phyloP scores from a whole-genome alignment of 106 monocot species.

The Narthecium ossifragum region DNA sequence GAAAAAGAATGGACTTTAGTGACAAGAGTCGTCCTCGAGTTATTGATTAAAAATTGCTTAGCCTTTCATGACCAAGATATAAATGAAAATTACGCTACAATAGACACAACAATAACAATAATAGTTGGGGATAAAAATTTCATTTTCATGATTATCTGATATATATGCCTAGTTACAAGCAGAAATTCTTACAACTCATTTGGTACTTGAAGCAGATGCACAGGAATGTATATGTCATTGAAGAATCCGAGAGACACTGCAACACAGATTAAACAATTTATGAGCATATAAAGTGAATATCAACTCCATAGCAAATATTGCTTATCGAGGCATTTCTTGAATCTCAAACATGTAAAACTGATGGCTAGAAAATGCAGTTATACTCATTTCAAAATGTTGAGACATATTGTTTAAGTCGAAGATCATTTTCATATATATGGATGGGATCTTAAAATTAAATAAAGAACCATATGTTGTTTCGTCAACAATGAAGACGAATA shows the following conservation, averaged over 20 bases:
- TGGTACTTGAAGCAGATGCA: slow-evolving; percentile 36
- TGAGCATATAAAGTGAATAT: neutral
- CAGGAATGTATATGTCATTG: slow-evolving; percentile 76
- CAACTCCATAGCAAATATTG: neutral
- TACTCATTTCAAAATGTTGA: neutral
- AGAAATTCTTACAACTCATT: slow-evolving; percentile 43
- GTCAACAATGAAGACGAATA: no score
- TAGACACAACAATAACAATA: neutral
- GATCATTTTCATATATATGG: neutral
- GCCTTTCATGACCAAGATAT: neutral
- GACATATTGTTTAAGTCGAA: no score
- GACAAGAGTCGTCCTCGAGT: no score
- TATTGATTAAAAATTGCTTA: neutral
- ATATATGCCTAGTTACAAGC: neutral
- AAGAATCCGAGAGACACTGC: slow-evolving; percentile 98
- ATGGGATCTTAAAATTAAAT: neutral
- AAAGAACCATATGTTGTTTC: neutral
- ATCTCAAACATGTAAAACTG: neutral
- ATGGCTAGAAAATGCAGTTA: neutral
- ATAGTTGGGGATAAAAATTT: neutral
- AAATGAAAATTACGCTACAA: neutral
- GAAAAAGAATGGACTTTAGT: no score
- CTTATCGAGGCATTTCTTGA: neutral
- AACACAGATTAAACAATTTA: slow-evolving; percentile 6
- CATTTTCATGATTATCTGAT: neutral